Conservation (phyloP, 2,329 filamentous ascomycete genomes). For the Lecanicillium sp. region DNA sequence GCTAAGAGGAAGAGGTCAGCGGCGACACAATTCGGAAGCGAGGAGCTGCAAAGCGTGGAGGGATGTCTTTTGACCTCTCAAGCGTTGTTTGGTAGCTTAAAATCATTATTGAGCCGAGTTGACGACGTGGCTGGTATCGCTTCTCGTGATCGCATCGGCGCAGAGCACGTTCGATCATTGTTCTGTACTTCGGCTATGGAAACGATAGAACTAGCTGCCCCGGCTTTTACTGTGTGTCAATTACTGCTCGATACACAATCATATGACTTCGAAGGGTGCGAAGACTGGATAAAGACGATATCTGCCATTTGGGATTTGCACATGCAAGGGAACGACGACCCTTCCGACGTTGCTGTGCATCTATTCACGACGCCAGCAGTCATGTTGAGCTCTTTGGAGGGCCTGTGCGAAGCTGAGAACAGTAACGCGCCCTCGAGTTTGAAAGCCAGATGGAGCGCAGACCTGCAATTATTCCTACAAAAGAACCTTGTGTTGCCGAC, state of each 20-base stretch:
- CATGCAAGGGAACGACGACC: slow-evolving; percentile 39
- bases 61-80: slow-evolving; percentile 38
- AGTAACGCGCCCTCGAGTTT: slow-evolving; percentile 17
- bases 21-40: slow-evolving; percentile 27
- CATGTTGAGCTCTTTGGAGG: slow-evolving; percentile 27
- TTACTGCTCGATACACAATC: slow-evolving; percentile 23
- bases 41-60: slow-evolving; percentile 27
- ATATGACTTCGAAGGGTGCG: slow-evolving; percentile 28
- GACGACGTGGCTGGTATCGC: slow-evolving; percentile 23
- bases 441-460: slow-evolving; percentile 31
- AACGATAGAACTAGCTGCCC: slow-evolving; percentile 34
- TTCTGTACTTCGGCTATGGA: slow-evolving; percentile 43
- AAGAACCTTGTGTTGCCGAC: slow-evolving; percentile 44
- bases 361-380: slow-evolving; percentile 30
- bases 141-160: slow-evolving; percentile 41
- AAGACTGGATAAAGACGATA: slow-evolving; percentile 39
- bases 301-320: slow-evolving; percentile 45
- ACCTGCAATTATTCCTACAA: slow-evolving; percentile 40
- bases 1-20: slow-evolving; percentile 40
- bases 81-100: slow-evolving; percentile 39
- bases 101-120: slow-evolving; percentile 36
- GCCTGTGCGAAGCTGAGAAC: slow-evolving; percentile 13
- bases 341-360: slow-evolving; percentile 37
- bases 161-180: slow-evolving; percentile 49
- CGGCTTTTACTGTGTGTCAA: slow-evolving; percentile 37